These are phyloP conservation scores for Punica granatum DNA, from an alignment of 345 rosid species.

Conservation along the genomic window DNA sequence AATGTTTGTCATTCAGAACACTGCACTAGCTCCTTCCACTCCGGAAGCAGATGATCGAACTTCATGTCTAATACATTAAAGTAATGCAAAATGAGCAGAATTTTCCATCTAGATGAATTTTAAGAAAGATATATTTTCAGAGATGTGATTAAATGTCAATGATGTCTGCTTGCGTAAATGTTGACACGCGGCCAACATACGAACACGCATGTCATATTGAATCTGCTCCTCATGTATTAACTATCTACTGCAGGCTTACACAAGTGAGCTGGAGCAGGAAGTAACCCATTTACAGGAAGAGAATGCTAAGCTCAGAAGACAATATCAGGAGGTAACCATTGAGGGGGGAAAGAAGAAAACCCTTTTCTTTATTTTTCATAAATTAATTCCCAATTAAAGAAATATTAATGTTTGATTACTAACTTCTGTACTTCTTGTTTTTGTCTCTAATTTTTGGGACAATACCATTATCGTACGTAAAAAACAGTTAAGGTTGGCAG, in stretches of 20 bases:
- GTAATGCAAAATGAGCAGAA: background rate
- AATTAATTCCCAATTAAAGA: background rate
- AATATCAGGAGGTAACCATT: background rate
- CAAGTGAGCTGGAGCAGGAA: background rate
- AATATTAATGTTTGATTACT: background rate
- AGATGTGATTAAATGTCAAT: no score
- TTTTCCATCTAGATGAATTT: background rate
- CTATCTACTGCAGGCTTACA: slow-evolving; percentile 6
- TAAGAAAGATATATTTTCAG: background rate
- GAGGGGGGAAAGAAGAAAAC: no score
- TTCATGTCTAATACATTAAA: no score
- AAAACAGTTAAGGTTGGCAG: slow-evolving; percentile 7
- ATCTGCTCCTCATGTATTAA: background rate
- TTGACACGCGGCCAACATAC: no score
- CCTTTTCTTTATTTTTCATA: no score
- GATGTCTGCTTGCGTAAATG: no score
- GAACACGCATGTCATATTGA: no score
- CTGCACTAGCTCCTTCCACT: no score
- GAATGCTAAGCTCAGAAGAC: slow-evolving; percentile 4
- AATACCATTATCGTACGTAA: background rate
- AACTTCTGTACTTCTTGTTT: background rate
- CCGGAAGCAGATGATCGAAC: background rate
- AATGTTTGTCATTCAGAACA: no score
- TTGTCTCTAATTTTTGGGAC: background rate
- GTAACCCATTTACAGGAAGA: background rate